Evolutionary conservation across 768 basidiomycete species (phyloP).

Genomic region (Mycena filopes): DNA sequence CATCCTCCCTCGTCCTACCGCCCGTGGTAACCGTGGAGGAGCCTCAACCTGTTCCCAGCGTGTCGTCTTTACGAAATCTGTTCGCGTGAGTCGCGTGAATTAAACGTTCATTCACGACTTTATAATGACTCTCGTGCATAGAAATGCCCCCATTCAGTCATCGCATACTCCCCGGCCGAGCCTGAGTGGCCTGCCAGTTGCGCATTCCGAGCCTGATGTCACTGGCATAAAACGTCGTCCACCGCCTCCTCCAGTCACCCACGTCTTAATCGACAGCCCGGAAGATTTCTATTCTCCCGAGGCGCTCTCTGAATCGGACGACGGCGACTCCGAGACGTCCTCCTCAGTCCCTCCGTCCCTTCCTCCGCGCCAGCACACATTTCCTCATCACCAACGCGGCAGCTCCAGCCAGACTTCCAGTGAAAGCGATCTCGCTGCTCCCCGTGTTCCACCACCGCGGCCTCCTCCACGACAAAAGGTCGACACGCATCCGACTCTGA

Average conservation of each 20-base stretch:
- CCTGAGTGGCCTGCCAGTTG: slow-evolving; percentile 36
- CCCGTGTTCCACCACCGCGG: slow-evolving; percentile 42
- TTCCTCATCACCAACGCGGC: slow-evolving; percentile 39
- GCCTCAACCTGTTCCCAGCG: slow-evolving; percentile 39
- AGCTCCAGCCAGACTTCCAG: slow-evolving; percentile 54
- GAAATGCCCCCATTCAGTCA: slow-evolving; percentile 21
- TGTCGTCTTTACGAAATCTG: slow-evolving; percentile 55
- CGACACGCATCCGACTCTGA: slow-evolving; percentile 36
- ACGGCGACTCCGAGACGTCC: slow-evolving; percentile 37
- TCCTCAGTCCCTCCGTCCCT: slow-evolving; percentile 39
- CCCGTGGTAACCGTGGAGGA: slow-evolving; percentile 27
- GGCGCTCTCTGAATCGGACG: slow-evolving; percentile 27
- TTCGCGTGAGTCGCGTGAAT: slow-evolving; percentile 57
- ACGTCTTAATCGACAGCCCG: slow-evolving; percentile 24
- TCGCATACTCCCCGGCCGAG: slow-evolving; percentile 28
- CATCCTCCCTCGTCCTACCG: neutral
- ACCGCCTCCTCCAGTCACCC: slow-evolving; percentile 31
- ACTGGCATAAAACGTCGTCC: slow-evolving; percentile 35
- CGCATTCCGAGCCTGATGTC: slow-evolving; percentile 29
- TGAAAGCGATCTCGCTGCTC: slow-evolving; percentile 44
- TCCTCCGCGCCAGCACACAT: slow-evolving; percentile 20
- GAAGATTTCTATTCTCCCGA: slow-evolving; percentile 32
- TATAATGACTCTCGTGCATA: slow-evolving; percentile 26
- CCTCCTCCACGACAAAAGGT: slow-evolving; percentile 49
- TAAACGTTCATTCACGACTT: neutral